Evolutionary conservation across 2,329 filamentous ascomycete genomes (phyloP), one percentile per base, ranked within the genome.

Genomic region (Xylaria digitata): DNA sequence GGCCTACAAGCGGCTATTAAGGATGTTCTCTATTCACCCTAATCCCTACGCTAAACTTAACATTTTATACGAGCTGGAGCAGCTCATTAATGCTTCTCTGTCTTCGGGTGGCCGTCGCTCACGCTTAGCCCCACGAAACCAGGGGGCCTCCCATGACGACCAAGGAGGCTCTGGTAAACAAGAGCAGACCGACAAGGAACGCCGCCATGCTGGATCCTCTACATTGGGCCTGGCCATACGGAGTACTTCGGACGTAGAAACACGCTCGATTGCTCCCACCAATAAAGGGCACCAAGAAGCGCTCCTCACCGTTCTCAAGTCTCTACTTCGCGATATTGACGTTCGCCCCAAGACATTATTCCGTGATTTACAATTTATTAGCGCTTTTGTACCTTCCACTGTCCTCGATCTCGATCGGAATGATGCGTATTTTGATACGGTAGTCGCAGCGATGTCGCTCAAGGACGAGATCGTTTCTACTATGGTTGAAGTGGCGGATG

Each of bases 351-450:
- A 91, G 77, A 93, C 91, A 0, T 83, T 96, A 1, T 96, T 94
- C 80, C 90, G 92, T 6, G 92, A 95, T 74, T 78, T 96, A 52
- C 92, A 96, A 75, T 92, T 89, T 70, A 90, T 92, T 68, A 87
- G 89, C 0, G 84, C 88, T 0, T 90, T 91, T 73, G 87, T 91
- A 2, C 86, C 89, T 5, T 78, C 87, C 0, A 80, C 84, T 0
- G 80, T 89, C 1, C 80, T 92, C 7, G 89, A 91, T 71, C 86
- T 86, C 0, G 88, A 90, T 46, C 83, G 83, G 2, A 88, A 87
- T 57, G 96, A 94, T 72, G 93, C 94, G 0, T 98, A 98, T 77
- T 92, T 94, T 87, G 93, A 97, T 74, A 91, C 94, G 30, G 93
- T 92, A 0, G 86, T 97, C 6, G 95, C 96, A 0, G 94, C 95